A percentile compares a stretch with the other conserved stretches of the same genome.
These are phyloP conservation scores for Physcomitrellopsis africana DNA, from an alignment of 225 moss, liverwort and hornwort genomes.

Conservation along the genomic window DNA sequence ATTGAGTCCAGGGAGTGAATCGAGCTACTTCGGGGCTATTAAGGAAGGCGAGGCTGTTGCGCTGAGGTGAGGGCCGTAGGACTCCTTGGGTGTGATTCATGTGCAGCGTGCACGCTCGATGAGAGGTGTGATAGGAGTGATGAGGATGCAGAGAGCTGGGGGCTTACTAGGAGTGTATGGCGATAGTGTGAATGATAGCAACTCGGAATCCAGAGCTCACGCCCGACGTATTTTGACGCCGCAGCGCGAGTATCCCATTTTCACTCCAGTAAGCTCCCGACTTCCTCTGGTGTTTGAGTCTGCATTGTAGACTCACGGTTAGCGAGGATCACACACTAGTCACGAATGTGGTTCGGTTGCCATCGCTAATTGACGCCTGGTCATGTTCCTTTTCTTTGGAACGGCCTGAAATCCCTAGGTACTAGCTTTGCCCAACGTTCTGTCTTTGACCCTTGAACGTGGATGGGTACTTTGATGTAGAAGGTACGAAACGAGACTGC, in stretches of 20 bases:
- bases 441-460: too few relatives aligned
- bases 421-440: too few relatives aligned
- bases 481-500: too few relatives aligned
- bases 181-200: slow-evolving; percentile 27
- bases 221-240: slow-evolving; percentile 43
- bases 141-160: slow-evolving; percentile 43
- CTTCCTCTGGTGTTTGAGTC: background rate
- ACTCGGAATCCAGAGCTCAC: slow-evolving; percentile 29
- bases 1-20: too few relatives aligned
- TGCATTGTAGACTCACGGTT: background rate
- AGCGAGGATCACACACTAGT: background rate
- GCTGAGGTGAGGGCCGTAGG: background rate
- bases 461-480: too few relatives aligned
- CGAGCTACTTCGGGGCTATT: too few relatives aligned
- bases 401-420: too few relatives aligned
- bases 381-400: too few relatives aligned
- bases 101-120: background rate
- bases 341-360: too few relatives aligned
- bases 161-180: slow-evolving; percentile 40
- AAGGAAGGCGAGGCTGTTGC: too few relatives aligned
- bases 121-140: slow-evolving; percentile 23
- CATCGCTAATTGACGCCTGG: too few relatives aligned
- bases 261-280: slow-evolving; percentile 56
- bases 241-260: slow-evolving; percentile 55
- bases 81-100: background rate